Base-by-base conservation (phyloP, 495 filamentous ascomycete species). In the Staphylotrichum longicolle region DNA sequence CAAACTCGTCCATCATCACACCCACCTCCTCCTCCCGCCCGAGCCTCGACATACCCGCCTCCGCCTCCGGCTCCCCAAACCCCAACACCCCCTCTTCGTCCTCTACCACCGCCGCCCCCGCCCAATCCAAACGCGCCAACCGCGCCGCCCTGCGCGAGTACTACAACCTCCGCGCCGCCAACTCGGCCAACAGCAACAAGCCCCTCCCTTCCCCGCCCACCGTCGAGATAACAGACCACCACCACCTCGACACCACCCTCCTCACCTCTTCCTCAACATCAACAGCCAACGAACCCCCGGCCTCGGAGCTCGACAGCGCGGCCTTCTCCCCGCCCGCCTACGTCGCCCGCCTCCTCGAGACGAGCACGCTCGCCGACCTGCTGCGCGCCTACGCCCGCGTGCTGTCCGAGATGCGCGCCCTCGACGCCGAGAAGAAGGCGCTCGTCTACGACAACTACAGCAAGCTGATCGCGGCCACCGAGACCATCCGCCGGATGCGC, bases 391-490 rank as follows among this genome's bases (percentile, higher is more conserved):
- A 91, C 71, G 83, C 84, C 58, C 78, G 80, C 7, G 73, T 91
- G 40, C 74, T 91, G 9, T 74, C 78, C 65, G 94, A 98, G 72
- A 94, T 96, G 41, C 81, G 91, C 30, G 90, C 89, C 2, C 80
- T 98, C 15, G 94, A 98, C 69, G 93, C 93, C 27, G 94, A 98
- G 78, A 86, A 91, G 68, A 98, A 98, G 74, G 92, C 94, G 30
- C 78, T 98, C 45, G 94, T 98, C 5, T 98, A 98, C 72, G 94
- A 98, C 73, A 98, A 98, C 72, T 98, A 97, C 74, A 90, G 86
- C 63, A 98, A 97, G 78, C 77, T 98, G 68, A 97, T 98, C 63
- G 83, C 85, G 15, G 94, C 94, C 14, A 97, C 95, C 12, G 92
- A 96, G 72, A 98, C 93, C 11, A 98, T 98, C 69, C 83, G 90